These are phyloP conservation scores for Citrus unshiu DNA, from an alignment of 345 rosid genomes.

Conservation along the genomic window DNA sequence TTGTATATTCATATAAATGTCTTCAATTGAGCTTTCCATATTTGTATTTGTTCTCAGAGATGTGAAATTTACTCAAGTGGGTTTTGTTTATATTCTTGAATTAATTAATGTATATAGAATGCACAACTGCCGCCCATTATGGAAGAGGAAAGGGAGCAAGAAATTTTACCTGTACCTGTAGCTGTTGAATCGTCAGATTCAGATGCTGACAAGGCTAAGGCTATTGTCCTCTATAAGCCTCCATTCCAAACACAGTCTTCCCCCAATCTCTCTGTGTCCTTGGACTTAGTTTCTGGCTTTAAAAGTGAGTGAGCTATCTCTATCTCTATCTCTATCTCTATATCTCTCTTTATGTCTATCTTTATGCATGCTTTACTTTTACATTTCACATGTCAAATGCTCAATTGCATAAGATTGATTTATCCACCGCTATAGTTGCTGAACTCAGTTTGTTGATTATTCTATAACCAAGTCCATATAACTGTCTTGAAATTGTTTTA, in stretches of 20 bases:
- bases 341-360: not conserved
- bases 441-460: not conserved
- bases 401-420: not conserved
- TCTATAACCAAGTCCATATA: not conserved
- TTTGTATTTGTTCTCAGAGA: not conserved
- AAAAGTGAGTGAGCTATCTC: slow-evolving; percentile 35
- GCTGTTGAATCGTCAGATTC: not conserved
- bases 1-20: not conserved
- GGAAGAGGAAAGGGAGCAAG: slow-evolving; percentile 54
- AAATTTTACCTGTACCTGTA: not conserved
- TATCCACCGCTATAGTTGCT: not conserved
- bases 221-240: slow-evolving; percentile 63
- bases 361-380: not conserved
- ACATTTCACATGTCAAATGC: not conserved
- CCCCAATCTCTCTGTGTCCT: slow-evolving; percentile 25
- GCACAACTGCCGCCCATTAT: slow-evolving; percentile 56
- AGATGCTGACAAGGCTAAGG: slow-evolving; percentile 21
- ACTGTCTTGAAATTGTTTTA: not conserved
- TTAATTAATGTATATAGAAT: slow-evolving; percentile 24
- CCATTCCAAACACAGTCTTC: slow-evolving; percentile 24
- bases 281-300: slow-evolving; percentile 43
- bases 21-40: not conserved
- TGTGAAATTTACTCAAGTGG: not conserved
- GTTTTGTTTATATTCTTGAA: not conserved
- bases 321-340: not conserved